Percentiles rank a stretch among this genome's conserved stretches.
Conservation (phyloP, 1,139 yeast genomes). For the Hemisphaericaspora lyxosophila region DNA sequence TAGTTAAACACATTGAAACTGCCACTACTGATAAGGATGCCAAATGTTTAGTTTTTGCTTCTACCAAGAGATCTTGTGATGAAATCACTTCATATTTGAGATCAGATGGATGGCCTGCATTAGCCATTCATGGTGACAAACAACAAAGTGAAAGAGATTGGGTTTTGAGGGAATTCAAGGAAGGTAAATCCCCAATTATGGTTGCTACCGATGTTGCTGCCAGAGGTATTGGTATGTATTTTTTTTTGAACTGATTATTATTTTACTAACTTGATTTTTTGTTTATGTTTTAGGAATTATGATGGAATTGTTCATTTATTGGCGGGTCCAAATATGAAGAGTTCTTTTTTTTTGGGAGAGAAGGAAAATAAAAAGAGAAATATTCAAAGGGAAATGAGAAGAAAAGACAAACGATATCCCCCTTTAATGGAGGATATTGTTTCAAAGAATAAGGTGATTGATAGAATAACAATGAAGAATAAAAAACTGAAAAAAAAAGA, state of each 20-base stretch:
- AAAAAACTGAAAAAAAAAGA: neutral
- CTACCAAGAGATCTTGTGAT: conserved; percentile 97
- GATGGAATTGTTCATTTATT: neutral
- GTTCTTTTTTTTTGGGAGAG: conserved; percentile 2
- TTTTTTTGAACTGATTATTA: conserved; percentile 15
- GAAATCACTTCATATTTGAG: conserved; percentile 89
- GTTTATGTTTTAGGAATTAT: conserved; percentile 4
- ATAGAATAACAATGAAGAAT: conserved; percentile 3
- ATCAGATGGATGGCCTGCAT: conserved; percentile 98
- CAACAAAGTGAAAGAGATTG: conserved; percentile 98
- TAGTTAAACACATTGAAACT: conserved; percentile 77
- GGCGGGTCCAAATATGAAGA: conserved; percentile 1
- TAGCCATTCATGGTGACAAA: conserved; percentile 99
- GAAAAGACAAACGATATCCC: neutral
- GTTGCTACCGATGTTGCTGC: conserved; percentile 99
- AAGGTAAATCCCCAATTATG: conserved; percentile 94
- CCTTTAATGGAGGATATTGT: neutral
- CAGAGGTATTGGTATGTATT: conserved; percentile 97
- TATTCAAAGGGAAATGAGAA: neutral
- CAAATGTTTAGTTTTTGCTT: conserved; percentile 84
- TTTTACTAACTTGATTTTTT: conserved; percentile 18
- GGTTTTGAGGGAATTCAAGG: conserved; percentile 90
- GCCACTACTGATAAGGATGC: conserved; percentile 78
- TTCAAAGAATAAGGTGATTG: neutral
- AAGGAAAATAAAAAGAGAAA: neutral